phyloP scores from a whole-genome alignment of 805 yeast genomes.

The Nakazawaea pomicola region DNA sequence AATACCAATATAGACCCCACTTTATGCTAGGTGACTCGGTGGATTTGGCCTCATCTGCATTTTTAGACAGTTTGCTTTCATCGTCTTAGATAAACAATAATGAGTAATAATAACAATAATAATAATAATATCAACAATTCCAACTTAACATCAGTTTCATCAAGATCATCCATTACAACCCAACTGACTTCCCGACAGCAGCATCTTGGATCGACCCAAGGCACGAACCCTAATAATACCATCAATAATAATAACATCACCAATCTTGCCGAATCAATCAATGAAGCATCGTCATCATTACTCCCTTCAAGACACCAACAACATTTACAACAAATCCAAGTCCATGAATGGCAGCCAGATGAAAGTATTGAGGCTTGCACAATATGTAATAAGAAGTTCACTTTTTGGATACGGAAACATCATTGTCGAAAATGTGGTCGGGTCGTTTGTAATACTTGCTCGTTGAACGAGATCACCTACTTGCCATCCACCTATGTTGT shows the following conservation, averaged over 20 bases:
- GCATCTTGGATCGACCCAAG: conserved; percentile 2
- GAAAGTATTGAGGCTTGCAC: conserved; percentile 45
- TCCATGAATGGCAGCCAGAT: conserved; percentile 65
- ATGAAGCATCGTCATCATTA: conserved; percentile 1
- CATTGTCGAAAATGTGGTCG: conserved; percentile 82
- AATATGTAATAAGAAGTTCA: conserved; percentile 47
- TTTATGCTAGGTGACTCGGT: too few relatives aligned
- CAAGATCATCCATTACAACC: conserved; percentile 5
- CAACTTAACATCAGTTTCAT: neutral
- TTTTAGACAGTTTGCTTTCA: too few relatives aligned
- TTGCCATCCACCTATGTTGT: conserved; percentile 57
- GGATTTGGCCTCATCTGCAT: too few relatives aligned
- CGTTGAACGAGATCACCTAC: conserved; percentile 46
- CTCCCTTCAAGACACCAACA: conserved; percentile 4
- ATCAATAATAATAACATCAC: neutral
- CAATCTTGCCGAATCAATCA: conserved; percentile 3
- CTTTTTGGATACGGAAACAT: conserved; percentile 67
- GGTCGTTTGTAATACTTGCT: conserved; percentile 70
- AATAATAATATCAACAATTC: neutral
- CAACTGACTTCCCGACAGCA: too few relatives aligned
- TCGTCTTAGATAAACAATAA: too few relatives aligned
- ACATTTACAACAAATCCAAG: conserved; percentile 6
- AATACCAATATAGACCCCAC: too few relatives aligned
- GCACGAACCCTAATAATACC: neutral
- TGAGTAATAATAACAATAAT: too few relatives aligned